Evolutionary conservation across 495 filamentous ascomycete species (phyloP).

Genomic region (Articulospora tetracladia): DNA sequence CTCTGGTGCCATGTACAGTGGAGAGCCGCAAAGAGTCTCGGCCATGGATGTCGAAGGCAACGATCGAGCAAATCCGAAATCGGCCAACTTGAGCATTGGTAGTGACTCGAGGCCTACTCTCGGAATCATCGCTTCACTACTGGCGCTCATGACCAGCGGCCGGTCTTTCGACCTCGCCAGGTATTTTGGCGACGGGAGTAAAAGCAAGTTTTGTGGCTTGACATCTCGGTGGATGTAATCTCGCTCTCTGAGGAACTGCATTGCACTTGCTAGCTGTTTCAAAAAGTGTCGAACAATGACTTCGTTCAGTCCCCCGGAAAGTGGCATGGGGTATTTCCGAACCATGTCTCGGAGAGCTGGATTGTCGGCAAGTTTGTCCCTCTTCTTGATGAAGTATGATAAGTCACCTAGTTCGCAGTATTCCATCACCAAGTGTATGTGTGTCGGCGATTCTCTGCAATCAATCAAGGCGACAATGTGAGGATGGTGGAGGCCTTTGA

Average conservation of each 20-base stretch:
- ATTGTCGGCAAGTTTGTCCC: conserved; percentile 71
- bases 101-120: conserved; percentile 78
- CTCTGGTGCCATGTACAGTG: conserved; percentile 97
- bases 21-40: conserved; percentile 96
- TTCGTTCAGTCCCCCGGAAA: conserved; percentile 81
- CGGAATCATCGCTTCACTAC: conserved; percentile 73
- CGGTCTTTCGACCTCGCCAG: conserved; percentile 30
- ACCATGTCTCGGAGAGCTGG: conserved; percentile 80
- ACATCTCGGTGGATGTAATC: conserved; percentile 95
- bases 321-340: conserved; percentile 80
- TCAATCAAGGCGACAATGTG: conserved; percentile 96
- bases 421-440: conserved; percentile 98
- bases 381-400: conserved; percentile 90
- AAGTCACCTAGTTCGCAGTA: conserved; percentile 94
- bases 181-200: conserved; percentile 77
- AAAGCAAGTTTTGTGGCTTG: conserved; percentile 92
- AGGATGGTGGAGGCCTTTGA: conserved; percentile 87
- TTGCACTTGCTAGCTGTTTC: conserved; percentile 89
- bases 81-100: conserved; percentile 94
- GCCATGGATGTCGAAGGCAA: conserved; percentile 85
- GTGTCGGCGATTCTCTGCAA: conserved; percentile 77
- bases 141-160: conserved; percentile 54
- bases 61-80: conserved; percentile 94
- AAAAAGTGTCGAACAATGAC: conserved; percentile 93
- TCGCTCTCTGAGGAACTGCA: conserved; percentile 78